Base-by-base conservation (phyloP, 225 moss, liverwort and hornwort species). In the Bryoerythrophyllum caledonicum region DNA sequence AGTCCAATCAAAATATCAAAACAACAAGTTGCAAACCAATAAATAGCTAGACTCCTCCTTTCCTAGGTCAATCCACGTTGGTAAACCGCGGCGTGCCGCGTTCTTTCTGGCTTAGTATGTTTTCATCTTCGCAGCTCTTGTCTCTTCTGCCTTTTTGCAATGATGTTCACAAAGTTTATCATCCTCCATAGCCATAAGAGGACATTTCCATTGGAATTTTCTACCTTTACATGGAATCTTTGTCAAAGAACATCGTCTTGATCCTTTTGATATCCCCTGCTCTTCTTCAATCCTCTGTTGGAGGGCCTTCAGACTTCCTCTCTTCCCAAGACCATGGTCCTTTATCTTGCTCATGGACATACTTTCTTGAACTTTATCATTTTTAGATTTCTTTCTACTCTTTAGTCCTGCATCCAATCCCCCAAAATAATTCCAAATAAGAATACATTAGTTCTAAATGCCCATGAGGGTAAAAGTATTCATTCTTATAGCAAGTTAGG, bases 381-480 rank as follows among this genome's bases (percentile, higher is more conserved):
- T 12, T 5, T 57, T 5, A 2, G 5, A 0, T 5, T 24, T 26
- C 13, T 10, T 25, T 57, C 5, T 57, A 14, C 5, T 11, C 0
- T 26, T 25, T 1, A 14, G 1, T 0, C 26, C 14, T 57, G 57
- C 11, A 57, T 57, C 5, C 26, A 26, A n/a, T 2, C 13, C 2
- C 9, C 20, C 8, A 8, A 9, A 19, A 25, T 6, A 7, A 25
- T 25, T 25, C 7, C 1, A 43, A n/a, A 13, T 12, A 5, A 40
- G 2, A 43, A 14, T 12, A 2, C 20, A 8, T 0, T 0, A 17
- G 4, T 17, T 17, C 6, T 1, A 6, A 1, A 0, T 48, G 1
- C 1, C 1, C 1, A 17, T 4, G 6, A 17, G 4, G 6, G 1
- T 48, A 1, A 17, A 6, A 48, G 17, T 17, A 1, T 48, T 48